These are phyloP conservation scores for Blastocystis sp. DNA, from an alignment of 352 stramenopile genomes.

Conservation along the genomic window DNA sequence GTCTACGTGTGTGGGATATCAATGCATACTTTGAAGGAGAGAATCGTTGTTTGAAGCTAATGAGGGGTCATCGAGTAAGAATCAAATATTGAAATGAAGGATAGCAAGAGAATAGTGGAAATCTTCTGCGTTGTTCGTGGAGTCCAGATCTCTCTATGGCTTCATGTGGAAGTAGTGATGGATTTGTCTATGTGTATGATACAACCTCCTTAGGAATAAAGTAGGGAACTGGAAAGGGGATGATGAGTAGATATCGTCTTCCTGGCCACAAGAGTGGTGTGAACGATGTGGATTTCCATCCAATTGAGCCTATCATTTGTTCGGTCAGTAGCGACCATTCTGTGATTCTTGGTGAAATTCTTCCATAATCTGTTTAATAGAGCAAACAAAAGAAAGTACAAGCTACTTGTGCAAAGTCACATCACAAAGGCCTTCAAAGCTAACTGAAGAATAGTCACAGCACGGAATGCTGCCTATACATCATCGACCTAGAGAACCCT, in stretches of 20 bases:
- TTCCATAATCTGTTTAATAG: constrained; percentile 53
- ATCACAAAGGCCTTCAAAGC: no score
- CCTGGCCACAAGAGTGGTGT: constrained; percentile 76
- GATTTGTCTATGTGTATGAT: constrained; percentile 79
- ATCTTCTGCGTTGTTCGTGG: constrained; percentile 75
- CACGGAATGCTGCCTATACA: no score
- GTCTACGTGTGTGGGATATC: constrained; percentile 50
- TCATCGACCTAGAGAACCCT: no score
- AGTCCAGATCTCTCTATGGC: constrained; percentile 75
- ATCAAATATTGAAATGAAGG: not conserved
- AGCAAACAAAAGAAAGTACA: not conserved
- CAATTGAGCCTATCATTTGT: constrained; percentile 71
- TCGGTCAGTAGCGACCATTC: constrained; percentile 78
- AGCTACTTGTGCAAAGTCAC: no score
- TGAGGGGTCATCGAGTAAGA: constrained; percentile 67
- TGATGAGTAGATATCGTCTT: constrained; percentile 73
- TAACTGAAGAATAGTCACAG: no score
- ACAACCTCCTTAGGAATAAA: constrained; percentile 64
- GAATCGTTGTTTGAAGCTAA: constrained; percentile 56
- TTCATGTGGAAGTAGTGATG: constrained; percentile 73
- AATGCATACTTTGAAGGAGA: constrained; percentile 48
- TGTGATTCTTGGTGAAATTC: constrained; percentile 50
- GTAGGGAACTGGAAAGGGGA: constrained; percentile 65
- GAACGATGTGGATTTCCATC: constrained; percentile 77
- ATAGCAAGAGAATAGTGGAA: constrained; percentile 75